Conservation (phyloP, 1,284 basidiomycete species). For the Sparassis latifolia region DNA sequence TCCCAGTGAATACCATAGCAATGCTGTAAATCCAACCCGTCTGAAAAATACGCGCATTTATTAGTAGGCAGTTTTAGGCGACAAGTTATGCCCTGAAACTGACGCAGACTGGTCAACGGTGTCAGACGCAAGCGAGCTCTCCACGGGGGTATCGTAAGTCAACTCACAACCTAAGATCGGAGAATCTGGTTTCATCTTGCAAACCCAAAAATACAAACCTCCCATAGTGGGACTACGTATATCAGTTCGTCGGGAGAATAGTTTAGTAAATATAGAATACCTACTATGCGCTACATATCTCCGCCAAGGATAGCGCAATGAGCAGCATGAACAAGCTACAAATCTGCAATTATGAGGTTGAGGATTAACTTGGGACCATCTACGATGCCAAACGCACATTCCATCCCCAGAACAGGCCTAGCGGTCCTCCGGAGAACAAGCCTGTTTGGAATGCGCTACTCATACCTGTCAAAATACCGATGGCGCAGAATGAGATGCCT, state of each 20-base stretch:
- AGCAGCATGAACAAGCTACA: conserved; percentile 56
- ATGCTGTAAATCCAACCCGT: conserved; percentile 60
- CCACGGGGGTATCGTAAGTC: conserved; percentile 23
- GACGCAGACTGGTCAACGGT: conserved; percentile 17
- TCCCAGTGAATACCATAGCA: conserved; percentile 56
- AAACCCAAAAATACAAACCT: conserved; percentile 60
- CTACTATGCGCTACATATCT: conserved; percentile 56
- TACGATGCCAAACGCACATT: conserved; percentile 50
- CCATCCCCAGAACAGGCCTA: conserved; percentile 62
- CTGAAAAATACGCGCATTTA: conserved; percentile 26
- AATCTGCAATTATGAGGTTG: conserved; percentile 28
- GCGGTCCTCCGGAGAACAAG: conserved; percentile 50
- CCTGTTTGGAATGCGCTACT: conserved; percentile 51
- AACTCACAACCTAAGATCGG: conserved; percentile 50
- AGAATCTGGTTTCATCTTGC: conserved; percentile 51
- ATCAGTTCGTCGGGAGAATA: neutral
- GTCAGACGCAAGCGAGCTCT: neutral
- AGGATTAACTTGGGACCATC: neutral
- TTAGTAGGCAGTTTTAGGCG: neutral
- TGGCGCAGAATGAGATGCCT: conserved; percentile 57
- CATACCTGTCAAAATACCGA: conserved; percentile 56
- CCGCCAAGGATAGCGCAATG: conserved; percentile 49
- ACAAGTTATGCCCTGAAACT: conserved; percentile 4
- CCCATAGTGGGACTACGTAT: conserved; percentile 51
- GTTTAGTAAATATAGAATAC: no score